Evolutionary conservation across 768 basidiomycete species (phyloP), one percentile per base, ranked within the genome.

Genomic region (Pleurotus ostreatus): DNA sequence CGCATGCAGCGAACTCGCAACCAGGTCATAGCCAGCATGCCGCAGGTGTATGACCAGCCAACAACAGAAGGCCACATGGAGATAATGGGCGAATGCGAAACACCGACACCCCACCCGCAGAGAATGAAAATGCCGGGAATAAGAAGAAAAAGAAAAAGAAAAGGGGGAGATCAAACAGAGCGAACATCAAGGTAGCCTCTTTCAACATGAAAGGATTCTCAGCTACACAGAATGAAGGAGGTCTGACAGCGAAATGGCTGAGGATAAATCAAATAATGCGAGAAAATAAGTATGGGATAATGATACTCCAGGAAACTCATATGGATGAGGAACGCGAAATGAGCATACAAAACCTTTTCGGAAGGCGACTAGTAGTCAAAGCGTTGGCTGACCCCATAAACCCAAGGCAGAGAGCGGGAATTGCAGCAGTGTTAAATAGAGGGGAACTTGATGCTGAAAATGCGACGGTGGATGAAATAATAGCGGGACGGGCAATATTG

Each of bases 341-440:
- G 0, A 15, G 57, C 16, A 46, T 68, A 0, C 13, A 59, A 11
- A 41, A 37, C 1, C 26, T 58, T 0, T 60, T 60, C 5, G 53
- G 55, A 0, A 55, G 57, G 18, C 22, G 58, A 11, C 46, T 72
- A 0, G 39, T 62, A 9, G 61, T 72, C 1, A 15, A 65, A 0
- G 57, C 54, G 34, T 65, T 62, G 0, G 25, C 18, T 5, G 58
- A 68, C 47, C 45, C 54, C 16, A 23, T 55, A 2, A 40, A 48
- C 1, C 53, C 64, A 12, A 68, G 62, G 30, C 57, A 63, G 2
- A 60, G 41, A 18, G 60, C 53, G 56, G 73, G 73, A 38, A 65
- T 74, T 2, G 74, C 72, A 1, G 56, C 74, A 1, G 60, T 72
- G 0, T 45, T 76, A 6, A 74, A 75, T 51, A 74, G 68, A 59